Base-by-base conservation (phyloP, 495 filamentous ascomycete genomes). In the Emericellopsis terricola region DNA sequence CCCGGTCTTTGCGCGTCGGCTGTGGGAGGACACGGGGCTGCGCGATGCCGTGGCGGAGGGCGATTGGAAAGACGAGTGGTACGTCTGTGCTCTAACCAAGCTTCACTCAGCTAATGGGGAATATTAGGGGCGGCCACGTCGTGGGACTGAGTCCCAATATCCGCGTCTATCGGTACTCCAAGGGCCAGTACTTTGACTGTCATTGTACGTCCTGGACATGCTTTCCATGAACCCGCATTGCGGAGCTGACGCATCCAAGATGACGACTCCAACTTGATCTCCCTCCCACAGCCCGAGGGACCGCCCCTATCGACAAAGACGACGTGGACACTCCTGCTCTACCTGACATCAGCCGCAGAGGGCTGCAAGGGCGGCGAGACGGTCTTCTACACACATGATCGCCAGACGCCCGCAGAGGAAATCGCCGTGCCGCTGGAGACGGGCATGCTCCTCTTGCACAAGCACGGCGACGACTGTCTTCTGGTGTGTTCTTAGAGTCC, bases 291-390 rank as follows among this genome's bases (percentile, higher is more conserved):
- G 1, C 43, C 59, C 15, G n/a, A n/a, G n/a, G n/a, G n/a, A n/a
- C 40, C 57, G 1, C 48, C 55, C 1, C 47, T 59, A 3, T 62
- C 62, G n/a, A 79, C 70, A 32, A 74, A 70, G 45, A 94, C 87
- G 11, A 94, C 86, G 0, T 96, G 86, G 85, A 94, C 87, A 0
- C 65, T 93, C 4, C 65, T 94, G 1, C 70, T 94, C 33, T 96
- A 94, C 44, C 67, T 96, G 20, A 85, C 78, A 0, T 73, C 73
- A 3, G 59, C 65, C 3, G 50, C 56, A 3, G 76, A 76, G 1
- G 78, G 75, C 7, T 78, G 82, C 40, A 42, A 59, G 8, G 87
- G 87, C 16, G 87, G 86, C 27, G 82, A 94, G 46, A 94, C 86
- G 0, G 77, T 89, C 28, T 96, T 96, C 52, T 89, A 93, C 47